Evolutionary conservation across 306 rosid species (phyloP).

Genomic region (Datisca glomerata): DNA sequence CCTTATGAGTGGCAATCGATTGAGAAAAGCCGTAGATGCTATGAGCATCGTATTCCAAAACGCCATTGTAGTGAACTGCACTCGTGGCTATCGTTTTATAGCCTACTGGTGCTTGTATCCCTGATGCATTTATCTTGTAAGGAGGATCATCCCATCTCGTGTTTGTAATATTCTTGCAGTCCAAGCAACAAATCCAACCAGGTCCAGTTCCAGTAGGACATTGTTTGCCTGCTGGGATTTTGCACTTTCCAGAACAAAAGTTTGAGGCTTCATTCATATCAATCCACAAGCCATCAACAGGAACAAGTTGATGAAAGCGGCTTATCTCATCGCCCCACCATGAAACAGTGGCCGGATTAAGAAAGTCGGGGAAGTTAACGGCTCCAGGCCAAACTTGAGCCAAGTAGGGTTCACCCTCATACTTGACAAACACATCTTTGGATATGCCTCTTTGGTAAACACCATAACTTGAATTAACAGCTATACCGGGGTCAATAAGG

Average conservation of each 20-base stretch:
- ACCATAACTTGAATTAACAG: constrained; percentile 59
- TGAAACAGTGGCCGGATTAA: constrained; percentile 70
- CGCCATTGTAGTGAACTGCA: constrained; percentile 80
- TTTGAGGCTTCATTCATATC: constrained; percentile 95
- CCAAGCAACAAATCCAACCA: constrained; percentile 86
- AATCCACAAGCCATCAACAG: constrained; percentile 92
- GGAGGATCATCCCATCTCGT: constrained; percentile 97
- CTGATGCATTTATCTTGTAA: constrained; percentile 89
- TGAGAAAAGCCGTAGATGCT: constrained; percentile 86
- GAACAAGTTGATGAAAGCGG: constrained; percentile 91
- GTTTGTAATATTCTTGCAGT: constrained; percentile 78
- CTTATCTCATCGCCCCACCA: constrained; percentile 94
- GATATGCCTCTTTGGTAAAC: constrained; percentile 67
- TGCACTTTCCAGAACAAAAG: constrained; percentile 86
- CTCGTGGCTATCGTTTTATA: constrained; percentile 92
- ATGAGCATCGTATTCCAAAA: constrained; percentile 91
- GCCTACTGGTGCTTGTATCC: constrained; percentile 65
- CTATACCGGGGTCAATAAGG: constrained; percentile 83
- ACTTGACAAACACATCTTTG: constrained; percentile 81
- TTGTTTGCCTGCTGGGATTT: constrained; percentile 46
- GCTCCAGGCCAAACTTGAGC: constrained; percentile 99
- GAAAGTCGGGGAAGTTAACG: constrained; percentile 88
- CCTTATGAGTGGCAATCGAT: constrained; percentile 78
- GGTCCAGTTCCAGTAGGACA: constrained; percentile 75
- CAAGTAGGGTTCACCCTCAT: constrained; percentile 69